Conservation (phyloP, 1,284 basidiomycete genomes). For the Puccinia polysora region DNA sequence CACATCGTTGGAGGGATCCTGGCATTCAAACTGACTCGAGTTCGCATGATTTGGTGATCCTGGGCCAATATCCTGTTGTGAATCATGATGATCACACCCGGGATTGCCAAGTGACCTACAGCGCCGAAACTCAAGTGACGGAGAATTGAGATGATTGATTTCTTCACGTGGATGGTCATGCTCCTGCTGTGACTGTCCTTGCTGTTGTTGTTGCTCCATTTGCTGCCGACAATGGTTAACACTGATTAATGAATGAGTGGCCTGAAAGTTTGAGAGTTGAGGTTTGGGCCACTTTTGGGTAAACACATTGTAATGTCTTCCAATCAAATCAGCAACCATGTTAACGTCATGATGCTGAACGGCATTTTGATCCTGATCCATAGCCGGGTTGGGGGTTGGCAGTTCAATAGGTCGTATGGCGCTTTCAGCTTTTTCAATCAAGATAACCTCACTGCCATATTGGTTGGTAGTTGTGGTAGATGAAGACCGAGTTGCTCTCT, state of each 20-base stretch:
- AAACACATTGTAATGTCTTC: background rate
- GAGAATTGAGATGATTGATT: background rate
- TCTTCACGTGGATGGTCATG: background rate
- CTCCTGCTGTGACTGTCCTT: no score
- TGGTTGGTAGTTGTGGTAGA: background rate
- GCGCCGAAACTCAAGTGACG: background rate
- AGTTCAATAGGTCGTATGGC: background rate
- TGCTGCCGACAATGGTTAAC: background rate
- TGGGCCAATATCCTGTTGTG: background rate
- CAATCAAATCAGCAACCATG: background rate
- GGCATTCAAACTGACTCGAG: no score
- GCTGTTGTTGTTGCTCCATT: background rate
- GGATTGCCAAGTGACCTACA: no score
- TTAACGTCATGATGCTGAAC: no score
- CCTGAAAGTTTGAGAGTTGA: background rate
- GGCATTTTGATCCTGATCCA: no score
- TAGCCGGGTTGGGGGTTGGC: background rate
- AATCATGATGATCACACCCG: no score
- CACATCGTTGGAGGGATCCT: background rate
- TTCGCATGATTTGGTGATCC: background rate
- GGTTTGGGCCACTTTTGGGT: constrained; percentile 5
- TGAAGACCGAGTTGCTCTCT: no score
- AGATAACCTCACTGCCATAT: background rate
- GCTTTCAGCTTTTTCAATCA: background rate
- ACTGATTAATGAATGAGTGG: background rate